Percentiles rank a stretch among this genome's conserved stretches.
Conservation (phyloP, 2,329 filamentous ascomycete genomes). For the Colletotrichum magnum region DNA sequence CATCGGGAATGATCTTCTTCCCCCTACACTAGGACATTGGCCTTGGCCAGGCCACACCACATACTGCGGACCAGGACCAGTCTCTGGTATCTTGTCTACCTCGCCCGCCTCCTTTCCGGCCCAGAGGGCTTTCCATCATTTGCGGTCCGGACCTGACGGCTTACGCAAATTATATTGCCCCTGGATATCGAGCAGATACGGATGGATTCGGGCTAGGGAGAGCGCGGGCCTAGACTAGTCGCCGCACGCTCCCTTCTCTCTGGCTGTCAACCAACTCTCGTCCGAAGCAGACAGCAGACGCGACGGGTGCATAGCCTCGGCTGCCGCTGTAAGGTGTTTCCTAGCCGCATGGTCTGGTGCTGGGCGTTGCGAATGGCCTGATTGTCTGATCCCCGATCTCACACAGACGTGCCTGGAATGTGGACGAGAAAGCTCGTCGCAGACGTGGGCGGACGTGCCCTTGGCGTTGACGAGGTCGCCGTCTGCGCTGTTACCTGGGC, state of each 20-base stretch:
- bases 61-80: no score
- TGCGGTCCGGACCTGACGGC: neutral
- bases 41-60: no score
- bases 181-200: neutral
- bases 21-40: no score
- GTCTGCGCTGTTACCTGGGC: neutral
- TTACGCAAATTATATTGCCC: conserved; percentile 5
- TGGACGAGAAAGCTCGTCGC: conserved; percentile 2
- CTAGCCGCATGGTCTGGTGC: conserved; percentile 4
- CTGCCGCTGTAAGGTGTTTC: conserved; percentile 6
- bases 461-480: neutral
- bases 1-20: no score
- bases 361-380: conserved; percentile 29
- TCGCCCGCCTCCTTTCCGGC: neutral
- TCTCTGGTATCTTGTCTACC: no score
- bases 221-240: conserved; percentile 24
- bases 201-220: conserved; percentile 6
- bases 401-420: conserved; percentile 21
- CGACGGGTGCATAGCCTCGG: conserved; percentile 18
- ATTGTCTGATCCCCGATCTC: conserved; percentile 20
- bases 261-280: conserved; percentile 24
- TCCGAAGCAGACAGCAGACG: conserved; percentile 18
- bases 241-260: conserved; percentile 21
- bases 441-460: neutral
- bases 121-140: neutral